Evolutionary conservation across 2,329 filamentous ascomycete species (phyloP).

Genomic region (Fusarium poae): DNA sequence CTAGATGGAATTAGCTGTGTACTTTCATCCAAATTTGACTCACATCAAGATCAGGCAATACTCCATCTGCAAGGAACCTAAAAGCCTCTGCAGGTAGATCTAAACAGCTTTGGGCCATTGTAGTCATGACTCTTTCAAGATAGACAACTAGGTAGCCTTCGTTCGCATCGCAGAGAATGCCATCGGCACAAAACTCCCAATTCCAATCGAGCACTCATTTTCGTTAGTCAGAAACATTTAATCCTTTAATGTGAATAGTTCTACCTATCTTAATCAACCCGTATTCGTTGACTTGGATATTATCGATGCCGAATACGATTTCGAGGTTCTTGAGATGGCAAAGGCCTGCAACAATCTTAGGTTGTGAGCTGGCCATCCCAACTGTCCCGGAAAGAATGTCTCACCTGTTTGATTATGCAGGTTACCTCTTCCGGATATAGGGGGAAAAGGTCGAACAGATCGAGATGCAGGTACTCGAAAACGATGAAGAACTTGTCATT

Average conservation of each 20-base stretch:
- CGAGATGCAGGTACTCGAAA: neutral
- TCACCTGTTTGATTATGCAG: constrained; percentile 5
- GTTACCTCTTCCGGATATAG: neutral
- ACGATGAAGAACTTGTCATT: neutral
- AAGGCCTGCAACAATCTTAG: neutral
- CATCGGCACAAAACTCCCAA: constrained; percentile 1
- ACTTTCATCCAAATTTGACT: neutral
- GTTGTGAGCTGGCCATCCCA: neutral
- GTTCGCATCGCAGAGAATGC: neutral
- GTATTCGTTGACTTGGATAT: constrained; percentile 3
- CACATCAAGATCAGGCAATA: neutral
- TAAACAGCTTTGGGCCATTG: constrained; percentile 9
- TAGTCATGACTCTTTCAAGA: neutral
- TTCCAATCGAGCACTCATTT: constrained; percentile 8
- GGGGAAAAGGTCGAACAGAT: constrained; percentile 5
- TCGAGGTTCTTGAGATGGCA: neutral
- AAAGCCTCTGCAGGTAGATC: neutral
- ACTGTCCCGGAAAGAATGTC: neutral
- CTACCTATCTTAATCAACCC: constrained; percentile 5
- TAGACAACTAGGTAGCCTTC: constrained; percentile 2
- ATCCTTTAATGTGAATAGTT: neutral
- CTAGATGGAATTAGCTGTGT: neutral
- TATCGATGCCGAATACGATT: neutral
- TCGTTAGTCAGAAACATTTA: neutral
- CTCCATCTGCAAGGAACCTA: neutral